These are phyloP conservation scores for Lactifluus echinatus DNA, from an alignment of 768 basidiomycete genomes.

Conservation along the genomic window DNA sequence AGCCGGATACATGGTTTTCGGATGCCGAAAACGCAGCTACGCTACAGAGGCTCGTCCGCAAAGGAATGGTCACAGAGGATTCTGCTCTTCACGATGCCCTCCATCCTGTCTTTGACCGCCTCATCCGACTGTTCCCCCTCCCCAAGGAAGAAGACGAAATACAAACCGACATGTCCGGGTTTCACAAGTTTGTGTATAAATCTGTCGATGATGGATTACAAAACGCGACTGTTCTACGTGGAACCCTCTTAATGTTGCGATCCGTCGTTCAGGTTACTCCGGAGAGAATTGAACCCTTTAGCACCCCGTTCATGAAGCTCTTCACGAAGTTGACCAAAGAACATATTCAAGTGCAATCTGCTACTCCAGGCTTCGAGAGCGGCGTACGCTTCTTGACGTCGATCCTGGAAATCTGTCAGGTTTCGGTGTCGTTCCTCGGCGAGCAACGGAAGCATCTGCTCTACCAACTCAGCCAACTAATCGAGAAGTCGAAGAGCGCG, in stretches of 20 bases:
- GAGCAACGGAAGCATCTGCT: slow-evolving; percentile 82
- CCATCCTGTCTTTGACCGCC: slow-evolving; percentile 72
- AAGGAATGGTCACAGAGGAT: slow-evolving; percentile 79
- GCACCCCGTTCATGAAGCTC: slow-evolving; percentile 67
- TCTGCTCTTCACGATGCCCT: slow-evolving; percentile 70
- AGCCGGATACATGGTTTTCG: slow-evolving; percentile 75
- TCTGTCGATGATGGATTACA: slow-evolving; percentile 75
- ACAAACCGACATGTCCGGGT: slow-evolving; percentile 59
- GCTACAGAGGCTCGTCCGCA: slow-evolving; percentile 78
- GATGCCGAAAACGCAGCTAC: slow-evolving; percentile 51
- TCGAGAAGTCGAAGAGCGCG: slow-evolving; percentile 82
- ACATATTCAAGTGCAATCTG: slow-evolving; percentile 41
- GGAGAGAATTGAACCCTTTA: slow-evolving; percentile 77
- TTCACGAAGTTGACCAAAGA: slow-evolving; percentile 83
- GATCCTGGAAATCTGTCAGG: slow-evolving; percentile 83
- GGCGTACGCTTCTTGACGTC: slow-evolving; percentile 58
- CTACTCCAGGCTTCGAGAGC: slow-evolving; percentile 41
- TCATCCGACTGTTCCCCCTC: slow-evolving; percentile 68
- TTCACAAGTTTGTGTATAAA: slow-evolving; percentile 67
- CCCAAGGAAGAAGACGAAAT: slow-evolving; percentile 68
- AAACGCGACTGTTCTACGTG: slow-evolving; percentile 60
- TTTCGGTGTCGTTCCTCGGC: slow-evolving; percentile 69
- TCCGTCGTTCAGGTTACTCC: slow-evolving; percentile 74
- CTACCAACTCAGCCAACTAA: slow-evolving; percentile 65
- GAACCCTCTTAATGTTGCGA: slow-evolving; percentile 80